Evolutionary conservation across 2,329 filamentous ascomycete species (phyloP).

Genomic region (Aspergillus fumigatiaffinis): DNA sequence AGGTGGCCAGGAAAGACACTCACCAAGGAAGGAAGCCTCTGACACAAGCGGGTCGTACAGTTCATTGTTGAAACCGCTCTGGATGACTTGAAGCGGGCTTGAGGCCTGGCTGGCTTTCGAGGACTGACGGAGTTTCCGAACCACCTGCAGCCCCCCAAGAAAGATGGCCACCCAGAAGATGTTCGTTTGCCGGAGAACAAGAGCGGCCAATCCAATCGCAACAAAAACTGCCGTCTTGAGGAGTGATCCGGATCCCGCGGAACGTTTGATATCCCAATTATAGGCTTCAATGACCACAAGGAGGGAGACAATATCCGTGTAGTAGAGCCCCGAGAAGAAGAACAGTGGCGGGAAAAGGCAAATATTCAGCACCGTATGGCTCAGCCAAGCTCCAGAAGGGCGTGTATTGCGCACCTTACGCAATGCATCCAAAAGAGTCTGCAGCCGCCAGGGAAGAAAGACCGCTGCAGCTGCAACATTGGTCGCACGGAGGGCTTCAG

Average conservation of each 20-base stretch:
- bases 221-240: slow-evolving; percentile 41
- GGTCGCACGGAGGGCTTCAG: slow-evolving; percentile 33
- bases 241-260: slow-evolving; percentile 16
- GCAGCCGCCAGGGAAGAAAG: slow-evolving; percentile 48
- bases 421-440: slow-evolving; percentile 49
- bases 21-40: slow-evolving; percentile 50
- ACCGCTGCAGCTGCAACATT: slow-evolving; percentile 36
- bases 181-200: slow-evolving; percentile 89
- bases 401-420: slow-evolving; percentile 31
- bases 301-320: slow-evolving; percentile 86
- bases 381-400: slow-evolving; percentile 30
- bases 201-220: slow-evolving; percentile 58
- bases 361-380: slow-evolving; percentile 64
- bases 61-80: slow-evolving; percentile 33
- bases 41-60: slow-evolving; percentile 49
- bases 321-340: slow-evolving; percentile 94
- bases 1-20: slow-evolving; percentile 5
- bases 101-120: slow-evolving; percentile 25
- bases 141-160: slow-evolving; percentile 42
- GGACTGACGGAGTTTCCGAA: slow-evolving; percentile 31
- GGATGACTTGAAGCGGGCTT: slow-evolving; percentile 26
- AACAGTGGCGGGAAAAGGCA: slow-evolving; percentile 84
- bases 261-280: slow-evolving; percentile 43
- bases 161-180: slow-evolving; percentile 79
- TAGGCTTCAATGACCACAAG: slow-evolving; percentile 70